Percentiles rank a stretch among this genome's conserved stretches.
These are phyloP conservation scores for Trichopus zeylanicus DNA, from an alignment of 116 monocot species.

Conservation along the genomic window DNA sequence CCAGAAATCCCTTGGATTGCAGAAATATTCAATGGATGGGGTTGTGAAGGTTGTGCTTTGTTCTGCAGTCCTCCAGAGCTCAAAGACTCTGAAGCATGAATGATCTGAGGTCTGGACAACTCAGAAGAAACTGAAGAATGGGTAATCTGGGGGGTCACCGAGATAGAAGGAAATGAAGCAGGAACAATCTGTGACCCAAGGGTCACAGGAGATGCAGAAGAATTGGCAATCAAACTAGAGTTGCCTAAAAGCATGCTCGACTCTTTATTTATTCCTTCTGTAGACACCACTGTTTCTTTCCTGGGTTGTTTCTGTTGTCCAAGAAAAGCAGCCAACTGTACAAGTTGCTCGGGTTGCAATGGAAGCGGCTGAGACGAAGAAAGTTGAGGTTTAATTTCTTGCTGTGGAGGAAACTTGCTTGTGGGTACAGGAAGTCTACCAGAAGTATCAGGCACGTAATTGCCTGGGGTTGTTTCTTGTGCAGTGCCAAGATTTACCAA, in stretches of 20 bases:
- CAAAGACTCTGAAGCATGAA: constrained; percentile 7
- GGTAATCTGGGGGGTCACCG: neutral
- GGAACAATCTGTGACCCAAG: neutral
- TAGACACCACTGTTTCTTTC: constrained; percentile 16
- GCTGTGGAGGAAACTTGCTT: constrained; percentile 17
- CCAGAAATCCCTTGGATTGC: constrained; percentile 12
- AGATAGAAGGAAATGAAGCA: constrained; percentile 4
- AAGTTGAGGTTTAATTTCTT: constrained; percentile 25
- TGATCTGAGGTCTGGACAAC: neutral
- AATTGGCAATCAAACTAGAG: constrained; percentile 7
- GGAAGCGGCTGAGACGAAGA: constrained; percentile 31
- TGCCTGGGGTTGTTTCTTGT: constrained; percentile 22
- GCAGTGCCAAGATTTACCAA: constrained; percentile 10
- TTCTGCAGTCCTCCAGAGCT: constrained; percentile 13
- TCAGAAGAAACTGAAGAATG: constrained; percentile 1
- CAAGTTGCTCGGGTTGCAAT: constrained; percentile 64
- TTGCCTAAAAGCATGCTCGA: constrained; percentile 9
- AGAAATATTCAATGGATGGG: constrained; percentile 3
- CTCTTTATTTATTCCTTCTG: constrained; percentile 11
- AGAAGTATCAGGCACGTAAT: constrained; percentile 26
- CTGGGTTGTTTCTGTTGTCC: constrained; percentile 54
- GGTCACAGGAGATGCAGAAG: constrained; percentile 9
- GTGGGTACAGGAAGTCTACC: constrained; percentile 3
- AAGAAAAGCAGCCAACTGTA: constrained; percentile 59
- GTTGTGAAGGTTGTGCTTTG: constrained; percentile 16